Conservation (phyloP, 306 rosid species). For the Potentilla sterilis region DNA sequence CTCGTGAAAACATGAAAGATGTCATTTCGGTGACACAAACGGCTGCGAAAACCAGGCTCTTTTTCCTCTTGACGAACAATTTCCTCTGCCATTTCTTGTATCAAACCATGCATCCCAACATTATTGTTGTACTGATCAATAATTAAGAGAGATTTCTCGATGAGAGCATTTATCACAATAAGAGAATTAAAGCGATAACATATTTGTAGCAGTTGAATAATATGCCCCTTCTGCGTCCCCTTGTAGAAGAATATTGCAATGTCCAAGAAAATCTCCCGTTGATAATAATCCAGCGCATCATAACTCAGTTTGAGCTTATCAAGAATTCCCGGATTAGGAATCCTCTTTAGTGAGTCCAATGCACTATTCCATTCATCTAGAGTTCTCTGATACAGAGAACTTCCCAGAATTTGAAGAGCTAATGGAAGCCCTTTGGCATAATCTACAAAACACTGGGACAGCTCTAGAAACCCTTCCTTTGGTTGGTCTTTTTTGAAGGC, state of each 20-base stretch:
- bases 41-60: slow-evolving; percentile 11
- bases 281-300: no score
- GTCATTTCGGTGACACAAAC: slow-evolving; percentile 23
- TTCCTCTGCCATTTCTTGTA: not conserved
- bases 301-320: no score
- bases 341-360: no score
- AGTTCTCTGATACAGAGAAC: slow-evolving; percentile 24
- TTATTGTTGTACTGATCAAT: not conserved
- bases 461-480: not conserved
- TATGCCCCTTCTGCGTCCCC: no score
- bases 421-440: slow-evolving; percentile 30
- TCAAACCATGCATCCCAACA: slow-evolving; percentile 32
- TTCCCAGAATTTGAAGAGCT: slow-evolving; percentile 32
- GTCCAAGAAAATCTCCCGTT: no score
- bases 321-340: no score
- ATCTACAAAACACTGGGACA: not conserved
- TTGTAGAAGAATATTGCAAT: no score
- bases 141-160: slow-evolving; percentile 38
- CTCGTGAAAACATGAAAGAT: slow-evolving; percentile 21
- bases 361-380: slow-evolving; percentile 29
- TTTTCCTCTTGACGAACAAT: slow-evolving; percentile 25
- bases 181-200: no score
- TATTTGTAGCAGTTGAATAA: no score
- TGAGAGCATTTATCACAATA: slow-evolving; percentile 7
- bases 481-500: not conserved